Base-by-base conservation (phyloP, 2,329 filamentous ascomycete genomes). In the Colletotrichum tofieldiae region DNA sequence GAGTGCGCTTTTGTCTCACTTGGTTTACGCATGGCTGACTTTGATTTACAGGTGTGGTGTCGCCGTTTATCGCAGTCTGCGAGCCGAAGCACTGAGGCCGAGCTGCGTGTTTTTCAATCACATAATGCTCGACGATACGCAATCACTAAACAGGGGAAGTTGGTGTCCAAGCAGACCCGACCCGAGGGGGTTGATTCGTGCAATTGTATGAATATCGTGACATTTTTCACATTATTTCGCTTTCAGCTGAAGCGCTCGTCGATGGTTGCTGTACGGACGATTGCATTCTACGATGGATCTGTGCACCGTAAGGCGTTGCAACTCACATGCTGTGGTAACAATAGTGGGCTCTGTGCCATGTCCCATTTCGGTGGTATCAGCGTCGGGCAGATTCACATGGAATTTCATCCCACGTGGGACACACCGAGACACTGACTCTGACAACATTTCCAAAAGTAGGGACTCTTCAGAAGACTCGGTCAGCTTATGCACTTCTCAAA, bases 41-140 rank as follows among this genome's bases (percentile, higher is more conserved):
- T 32, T 23, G 4, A 5, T 23, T 11, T 9, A 2, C 5, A 77
- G 75, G 76, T 65, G 74, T 76, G 7, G 32, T 54, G 26, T 74
- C 75, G n/a, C 74, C 76, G 8, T 77, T 76, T 37, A 76, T 77
- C 26, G 70, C 75, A 1, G 75, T 77, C 5, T 77, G 76, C 23
- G 74, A 77, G 26, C 72, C 73, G 1, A 58, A 43, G 9, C 20
- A n/a, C 20, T 72, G 29, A 72, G 14, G 9, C 5, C 1, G 20
- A 9, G 8, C 12, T n/a, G 9, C 11, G 1, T 16, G 37, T 8
- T 23, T 32, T 23, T 14, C 5, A 52, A 18, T 12, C 18, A 37
- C 35, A 23, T 3, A 32, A 55, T 20, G 29, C 9, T 35, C n/a
- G 8, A 12, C 11, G 5, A 26, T 23, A 3, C 11, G 23, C n/a